These are phyloP conservation scores for Hypoxylon perforatum DNA, from an alignment of 495 filamentous ascomycete species.

Conservation along the genomic window DNA sequence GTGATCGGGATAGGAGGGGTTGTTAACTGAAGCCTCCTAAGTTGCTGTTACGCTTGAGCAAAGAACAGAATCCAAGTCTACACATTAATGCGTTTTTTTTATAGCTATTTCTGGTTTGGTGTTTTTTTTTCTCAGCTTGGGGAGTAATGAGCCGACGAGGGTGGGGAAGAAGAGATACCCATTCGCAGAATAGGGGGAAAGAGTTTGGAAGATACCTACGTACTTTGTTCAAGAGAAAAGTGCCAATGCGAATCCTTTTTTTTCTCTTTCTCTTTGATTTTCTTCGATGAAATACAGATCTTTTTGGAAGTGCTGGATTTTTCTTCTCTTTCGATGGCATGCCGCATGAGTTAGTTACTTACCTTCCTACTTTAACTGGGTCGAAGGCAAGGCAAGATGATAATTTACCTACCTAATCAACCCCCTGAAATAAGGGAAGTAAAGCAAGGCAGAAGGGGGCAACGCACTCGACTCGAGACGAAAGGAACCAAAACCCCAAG, in stretches of 20 bases:
- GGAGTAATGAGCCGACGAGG: slow-evolving; percentile 36
- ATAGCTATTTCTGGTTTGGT: too few species aligned
- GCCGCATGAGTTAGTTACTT: slow-evolving; percentile 16
- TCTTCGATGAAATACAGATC: slow-evolving; percentile 22
- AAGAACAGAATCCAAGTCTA: slow-evolving; percentile 19
- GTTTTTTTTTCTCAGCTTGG: slow-evolving; percentile 30
- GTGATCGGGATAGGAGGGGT: slow-evolving; percentile 27
- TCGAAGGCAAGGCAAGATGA: slow-evolving; percentile 1
- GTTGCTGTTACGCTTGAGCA: slow-evolving; percentile 17
- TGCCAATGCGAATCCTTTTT: neutral
- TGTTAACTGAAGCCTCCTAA: slow-evolving; percentile 29
- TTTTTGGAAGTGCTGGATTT: slow-evolving; percentile 25
- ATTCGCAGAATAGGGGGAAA: slow-evolving; percentile 27
- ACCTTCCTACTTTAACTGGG: too few species aligned
- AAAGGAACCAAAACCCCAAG: too few species aligned
- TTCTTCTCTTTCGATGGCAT: slow-evolving; percentile 6
- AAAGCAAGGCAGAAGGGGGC: neutral
- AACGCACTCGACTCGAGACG: neutral
- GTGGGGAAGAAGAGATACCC: slow-evolving; percentile 35
- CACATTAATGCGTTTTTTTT: slow-evolving; percentile 29
- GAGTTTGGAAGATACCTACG: slow-evolving; percentile 43
- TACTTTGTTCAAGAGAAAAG: slow-evolving; percentile 18
- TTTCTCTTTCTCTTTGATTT: slow-evolving; percentile 28
- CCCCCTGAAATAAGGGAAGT: slow-evolving; percentile 9
- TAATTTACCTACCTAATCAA: too few species aligned